Percentiles rank a stretch among this genome's conserved stretches.
These are phyloP conservation scores for Parascedosporium putredinis DNA, from an alignment of 2,329 filamentous ascomycete species.

Conservation along the genomic window DNA sequence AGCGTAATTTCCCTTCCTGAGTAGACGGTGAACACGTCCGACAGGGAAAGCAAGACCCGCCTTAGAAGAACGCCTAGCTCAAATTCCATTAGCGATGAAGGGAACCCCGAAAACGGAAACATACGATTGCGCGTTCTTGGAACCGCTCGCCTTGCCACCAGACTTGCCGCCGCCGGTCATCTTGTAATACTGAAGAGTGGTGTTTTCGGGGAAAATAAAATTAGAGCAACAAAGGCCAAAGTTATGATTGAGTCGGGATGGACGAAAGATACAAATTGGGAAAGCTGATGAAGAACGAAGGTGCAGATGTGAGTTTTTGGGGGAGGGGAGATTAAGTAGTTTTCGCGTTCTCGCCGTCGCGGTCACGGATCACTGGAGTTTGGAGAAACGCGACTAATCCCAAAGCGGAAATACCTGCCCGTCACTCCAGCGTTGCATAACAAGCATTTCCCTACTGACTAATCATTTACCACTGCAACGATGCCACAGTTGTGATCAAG, in stretches of 20 bases:
- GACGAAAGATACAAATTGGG: neutral
- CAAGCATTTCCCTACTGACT: neutral
- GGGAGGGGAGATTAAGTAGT: constrained; percentile 40
- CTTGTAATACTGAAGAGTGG: constrained; percentile 45
- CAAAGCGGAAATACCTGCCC: constrained; percentile 13
- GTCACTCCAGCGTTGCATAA: neutral
- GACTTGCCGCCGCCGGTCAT: constrained; percentile 99
- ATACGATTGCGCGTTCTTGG: constrained; percentile 99
- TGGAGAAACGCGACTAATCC: constrained; percentile 12
- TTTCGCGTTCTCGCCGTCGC: constrained; percentile 35
- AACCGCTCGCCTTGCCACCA: constrained; percentile 97
- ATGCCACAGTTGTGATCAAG: too few relatives aligned
- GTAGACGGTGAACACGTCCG: constrained; percentile 97
- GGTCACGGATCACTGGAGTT: constrained; percentile 38
- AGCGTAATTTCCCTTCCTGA: constrained; percentile 98
- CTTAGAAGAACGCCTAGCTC: constrained; percentile 85
- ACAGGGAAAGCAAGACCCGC: constrained; percentile 98
- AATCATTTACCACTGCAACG: neutral
- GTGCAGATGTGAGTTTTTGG: constrained; percentile 12
- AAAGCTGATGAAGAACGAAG: constrained; percentile 11
- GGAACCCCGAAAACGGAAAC: constrained; percentile 27
- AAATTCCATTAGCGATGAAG: constrained; percentile 7
- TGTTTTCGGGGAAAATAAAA: constrained; percentile 15
- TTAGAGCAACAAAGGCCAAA: neutral
- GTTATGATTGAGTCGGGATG: neutral